Base-by-base conservation (phyloP, 148 eudicot genomes). In the Vaccinium darrowii region DNA sequence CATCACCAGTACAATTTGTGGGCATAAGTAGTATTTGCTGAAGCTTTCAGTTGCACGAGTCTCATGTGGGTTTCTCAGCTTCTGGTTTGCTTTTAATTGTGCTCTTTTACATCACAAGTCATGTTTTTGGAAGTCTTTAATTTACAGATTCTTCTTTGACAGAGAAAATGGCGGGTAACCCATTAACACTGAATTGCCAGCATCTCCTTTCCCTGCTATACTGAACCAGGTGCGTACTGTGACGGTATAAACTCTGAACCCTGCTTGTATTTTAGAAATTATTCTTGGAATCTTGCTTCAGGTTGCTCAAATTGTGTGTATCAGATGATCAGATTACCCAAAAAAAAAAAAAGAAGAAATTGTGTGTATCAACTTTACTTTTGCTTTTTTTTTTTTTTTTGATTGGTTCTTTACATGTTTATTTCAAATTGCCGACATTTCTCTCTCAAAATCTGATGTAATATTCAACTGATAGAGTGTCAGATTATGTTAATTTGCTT, bases 131-230 rank as follows among this genome's bases (percentile, higher is more conserved):
- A 36, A 52, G 25, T 52, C 78, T 47, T n/a, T 19, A 30, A 53
- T 4, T 16, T n/a, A 39, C 49, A 57, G 23, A n/a, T 21, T 39
- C 49, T 18, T 75, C 84, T 50, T 60, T 85, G 57, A 56, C 51
- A 57, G 62, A 50, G 47, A 49, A 2, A 81, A 85, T 81, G 84
- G 84, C 79, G 75, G 76, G 60, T 81, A 51, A 80, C 47, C 56
- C 58, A 36, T 73, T 51, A 75, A 27, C 49, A 43, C 47, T 57
- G 16, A 14, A 27, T 47, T 33, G 6, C 10, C 73, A 39, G 25
- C 58, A 4, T 33, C 50, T 80, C 60, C 74, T 0, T 27, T 12
- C 67, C 58, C 2, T n/a, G 23, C 36, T 79, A 7, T 47, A 12
- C 56, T 11, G 16, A 19, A 74, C 58, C 65, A 16, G 74, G 87